A percentile compares a stretch with the other conserved stretches of the same genome.
Evolutionary conservation across 352 stramenopile species (phyloP).

Genomic region (Halophytophthora batemanensis): DNA sequence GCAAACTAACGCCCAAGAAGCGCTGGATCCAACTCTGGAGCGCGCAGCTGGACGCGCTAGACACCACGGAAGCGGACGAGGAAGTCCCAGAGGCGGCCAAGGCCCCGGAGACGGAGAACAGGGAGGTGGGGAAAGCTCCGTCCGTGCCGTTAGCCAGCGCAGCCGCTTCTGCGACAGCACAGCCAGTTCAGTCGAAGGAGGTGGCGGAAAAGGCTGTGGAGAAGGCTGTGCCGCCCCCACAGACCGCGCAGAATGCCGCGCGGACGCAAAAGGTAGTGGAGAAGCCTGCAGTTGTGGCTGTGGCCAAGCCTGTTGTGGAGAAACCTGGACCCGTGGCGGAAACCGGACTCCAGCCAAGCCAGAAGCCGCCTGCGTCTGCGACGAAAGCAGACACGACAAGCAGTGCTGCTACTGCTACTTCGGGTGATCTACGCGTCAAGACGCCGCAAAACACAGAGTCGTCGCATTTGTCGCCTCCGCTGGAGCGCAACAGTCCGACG

Average conservation of each 20-base stretch:
- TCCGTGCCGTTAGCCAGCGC: background rate
- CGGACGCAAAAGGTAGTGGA: constrained; percentile 8
- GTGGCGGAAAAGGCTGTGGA: background rate
- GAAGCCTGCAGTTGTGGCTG: background rate
- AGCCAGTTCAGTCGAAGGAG: background rate
- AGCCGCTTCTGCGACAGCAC: background rate
- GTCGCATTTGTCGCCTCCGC: constrained; percentile 48
- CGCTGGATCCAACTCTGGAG: constrained; percentile 77
- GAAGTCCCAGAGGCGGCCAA: constrained; percentile 2
- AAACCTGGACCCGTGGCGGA: constrained; percentile 7
- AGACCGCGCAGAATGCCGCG: background rate
- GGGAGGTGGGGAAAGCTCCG: background rate
- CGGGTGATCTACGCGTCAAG: constrained; percentile 42
- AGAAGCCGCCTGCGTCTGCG: background rate
- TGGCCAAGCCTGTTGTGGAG: background rate
- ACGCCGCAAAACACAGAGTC: constrained; percentile 37
- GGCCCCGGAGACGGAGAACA: background rate
- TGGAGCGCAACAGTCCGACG: constrained; percentile 40
- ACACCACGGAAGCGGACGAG: constrained; percentile 15
- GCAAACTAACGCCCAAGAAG: constrained; percentile 69
- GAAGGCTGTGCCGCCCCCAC: constrained; percentile 4
- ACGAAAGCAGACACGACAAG: constrained; percentile 1
- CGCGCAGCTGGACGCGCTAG: constrained; percentile 31
- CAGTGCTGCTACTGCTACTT: background rate
- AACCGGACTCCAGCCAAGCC: constrained; percentile 13